phyloP scores from a whole-genome alignment of 805 yeast genomes.

The Saccharomyces paradoxus region DNA sequence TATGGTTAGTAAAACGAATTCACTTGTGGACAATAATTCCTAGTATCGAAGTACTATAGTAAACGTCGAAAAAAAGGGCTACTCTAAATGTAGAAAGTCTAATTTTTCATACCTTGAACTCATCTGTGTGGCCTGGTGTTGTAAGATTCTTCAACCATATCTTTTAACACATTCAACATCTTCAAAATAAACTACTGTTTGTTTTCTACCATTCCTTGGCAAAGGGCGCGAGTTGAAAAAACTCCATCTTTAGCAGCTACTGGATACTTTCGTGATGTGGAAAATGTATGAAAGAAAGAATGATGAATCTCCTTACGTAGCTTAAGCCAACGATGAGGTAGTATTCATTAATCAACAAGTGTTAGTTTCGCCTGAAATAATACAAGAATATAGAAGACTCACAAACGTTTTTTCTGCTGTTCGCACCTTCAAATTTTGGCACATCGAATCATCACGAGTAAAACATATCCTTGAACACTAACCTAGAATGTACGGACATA shows the following conservation, averaged over 20 bases:
- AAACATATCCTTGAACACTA: too few species aligned
- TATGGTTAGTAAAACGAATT: slow-evolving; percentile 8
- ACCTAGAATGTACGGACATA: not conserved
- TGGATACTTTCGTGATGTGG: not conserved
- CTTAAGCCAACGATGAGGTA: not conserved
- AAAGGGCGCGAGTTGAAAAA: not conserved
- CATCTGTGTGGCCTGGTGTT: slow-evolving; percentile 1
- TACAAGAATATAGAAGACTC: not conserved
- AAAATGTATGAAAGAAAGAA: not conserved
- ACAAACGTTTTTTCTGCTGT: not conserved
- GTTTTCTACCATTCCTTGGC: not conserved
- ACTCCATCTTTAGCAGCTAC: not conserved
- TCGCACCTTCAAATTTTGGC: not conserved
- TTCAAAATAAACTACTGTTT: not conserved
- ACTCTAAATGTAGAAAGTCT: not conserved
- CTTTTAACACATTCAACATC: not conserved
- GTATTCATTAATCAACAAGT: not conserved
- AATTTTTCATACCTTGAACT: slow-evolving; percentile 5
- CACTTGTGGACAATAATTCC: not conserved
- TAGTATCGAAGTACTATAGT: not conserved
- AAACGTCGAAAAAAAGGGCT: not conserved
- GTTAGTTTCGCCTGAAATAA: not conserved
- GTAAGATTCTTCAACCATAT: not conserved
- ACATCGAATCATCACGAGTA: not conserved
- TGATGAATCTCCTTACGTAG: not conserved